These are phyloP conservation scores for Quercus agrifolia DNA, from an alignment of 306 rosid species.

Conservation along the genomic window DNA sequence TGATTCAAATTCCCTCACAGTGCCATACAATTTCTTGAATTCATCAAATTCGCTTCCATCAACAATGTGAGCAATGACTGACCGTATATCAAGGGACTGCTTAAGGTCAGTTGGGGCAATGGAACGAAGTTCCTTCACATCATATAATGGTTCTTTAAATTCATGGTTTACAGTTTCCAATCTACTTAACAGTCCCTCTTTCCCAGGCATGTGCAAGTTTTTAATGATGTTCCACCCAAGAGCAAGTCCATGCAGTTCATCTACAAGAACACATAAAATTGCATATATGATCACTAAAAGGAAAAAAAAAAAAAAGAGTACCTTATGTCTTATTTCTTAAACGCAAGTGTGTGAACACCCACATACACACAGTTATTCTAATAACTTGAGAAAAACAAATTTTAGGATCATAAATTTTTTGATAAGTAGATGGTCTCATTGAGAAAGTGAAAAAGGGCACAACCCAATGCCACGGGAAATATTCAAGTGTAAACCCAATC, in stretches of 20 bases:
- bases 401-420: neutral
- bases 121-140: slow-evolving; percentile 73
- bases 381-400: neutral
- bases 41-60: slow-evolving; percentile 97
- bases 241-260: slow-evolving; percentile 85
- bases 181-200: slow-evolving; percentile 39
- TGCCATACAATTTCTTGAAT: slow-evolving; percentile 97
- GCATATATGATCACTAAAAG: neutral
- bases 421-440: too few relatives aligned
- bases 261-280: slow-evolving; percentile 40
- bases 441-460: too few relatives aligned
- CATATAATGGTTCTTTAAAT: slow-evolving; percentile 67
- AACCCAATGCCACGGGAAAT: too few relatives aligned
- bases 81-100: slow-evolving; percentile 81
- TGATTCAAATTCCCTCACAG: slow-evolving; percentile 61
- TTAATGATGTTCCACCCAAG: slow-evolving; percentile 84
- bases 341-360: neutral
- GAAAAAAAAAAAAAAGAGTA: neutral
- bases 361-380: neutral
- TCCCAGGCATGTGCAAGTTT: slow-evolving; percentile 93
- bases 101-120: slow-evolving; percentile 87
- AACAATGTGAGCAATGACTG: slow-evolving; percentile 78
- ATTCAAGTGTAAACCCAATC: too few relatives aligned
- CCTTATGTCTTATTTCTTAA: neutral
- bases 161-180: slow-evolving; percentile 36